Percentiles rank a stretch among this genome's conserved stretches.
Evolutionary conservation across 2,329 filamentous ascomycete genomes (phyloP).

Genomic region (Xylariaceae sp.): DNA sequence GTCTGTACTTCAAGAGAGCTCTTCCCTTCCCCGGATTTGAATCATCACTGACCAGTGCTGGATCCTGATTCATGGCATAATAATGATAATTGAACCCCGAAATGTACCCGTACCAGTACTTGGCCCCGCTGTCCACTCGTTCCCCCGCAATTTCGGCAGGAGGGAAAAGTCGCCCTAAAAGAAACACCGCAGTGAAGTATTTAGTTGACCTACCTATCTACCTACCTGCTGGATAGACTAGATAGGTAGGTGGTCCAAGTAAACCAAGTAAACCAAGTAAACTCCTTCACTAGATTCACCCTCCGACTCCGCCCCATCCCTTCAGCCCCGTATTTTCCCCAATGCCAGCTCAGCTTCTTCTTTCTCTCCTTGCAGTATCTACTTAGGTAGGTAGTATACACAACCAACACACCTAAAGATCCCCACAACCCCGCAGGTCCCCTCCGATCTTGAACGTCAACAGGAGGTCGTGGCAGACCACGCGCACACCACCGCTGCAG

Average conservation of each 20-base stretch:
- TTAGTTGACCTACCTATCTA: neutral
- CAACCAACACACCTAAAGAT: neutral
- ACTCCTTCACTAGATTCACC: neutral
- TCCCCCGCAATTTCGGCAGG: conserved; percentile 11
- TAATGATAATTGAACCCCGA: no score
- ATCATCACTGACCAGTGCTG: no score
- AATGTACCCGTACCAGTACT: no score
- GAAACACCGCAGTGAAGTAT: no score
- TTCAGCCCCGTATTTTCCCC: conserved; percentile 13
- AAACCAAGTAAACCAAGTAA: neutral
- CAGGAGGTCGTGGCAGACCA: neutral
- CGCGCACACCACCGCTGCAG: neutral
- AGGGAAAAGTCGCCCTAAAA: no score
- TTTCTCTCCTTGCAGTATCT: no score
- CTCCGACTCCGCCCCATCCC: neutral
- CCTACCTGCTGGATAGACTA: neutral
- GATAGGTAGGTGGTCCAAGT: no score
- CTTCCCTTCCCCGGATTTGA: no score
- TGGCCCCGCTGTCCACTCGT: no score
- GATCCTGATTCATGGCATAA: no score
- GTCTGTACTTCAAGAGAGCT: no score
- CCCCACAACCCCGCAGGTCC: conserved; percentile 7
- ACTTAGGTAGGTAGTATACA: neutral
- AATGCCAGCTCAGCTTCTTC: conserved; percentile 1
- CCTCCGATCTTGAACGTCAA: neutral